Percentiles rank a stretch among this genome's conserved stretches.
Conservation (phyloP, 495 filamentous ascomycete species). For the Aspergillus sclerotiicarbonarius region DNA sequence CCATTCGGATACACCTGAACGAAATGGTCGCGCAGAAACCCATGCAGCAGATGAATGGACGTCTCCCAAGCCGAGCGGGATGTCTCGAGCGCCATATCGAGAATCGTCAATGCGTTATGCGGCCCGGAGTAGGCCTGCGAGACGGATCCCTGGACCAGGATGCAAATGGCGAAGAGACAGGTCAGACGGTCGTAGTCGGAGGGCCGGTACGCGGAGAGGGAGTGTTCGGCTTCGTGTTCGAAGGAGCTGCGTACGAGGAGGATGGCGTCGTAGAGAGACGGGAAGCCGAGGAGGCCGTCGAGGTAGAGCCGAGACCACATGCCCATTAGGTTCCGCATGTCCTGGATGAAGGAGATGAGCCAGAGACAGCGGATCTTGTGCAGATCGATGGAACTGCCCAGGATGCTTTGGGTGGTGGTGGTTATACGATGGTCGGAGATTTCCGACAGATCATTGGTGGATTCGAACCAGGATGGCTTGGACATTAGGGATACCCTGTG, state of each 20-base stretch:
- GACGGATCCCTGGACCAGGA: constrained; percentile 29
- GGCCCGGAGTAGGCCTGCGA: constrained; percentile 1
- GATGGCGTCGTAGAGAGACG: constrained; percentile 21
- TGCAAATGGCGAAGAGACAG: constrained; percentile 25
- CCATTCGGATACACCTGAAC: constrained; percentile 8
- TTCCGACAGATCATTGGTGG: constrained; percentile 22
- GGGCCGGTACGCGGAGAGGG: background rate
- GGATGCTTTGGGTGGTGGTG: background rate
- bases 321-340: constrained; percentile 30
- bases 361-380: constrained; percentile 29
- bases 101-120: constrained; percentile 7
- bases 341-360: constrained; percentile 34
- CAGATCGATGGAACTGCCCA: constrained; percentile 15
- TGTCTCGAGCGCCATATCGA: constrained; percentile 16
- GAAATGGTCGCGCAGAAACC: constrained; percentile 19
- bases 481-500: constrained; percentile 31
- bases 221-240: constrained; percentile 1
- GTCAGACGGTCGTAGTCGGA: constrained; percentile 20
- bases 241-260: constrained; percentile 20
- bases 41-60: constrained; percentile 20
- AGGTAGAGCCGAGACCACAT: constrained; percentile 16
- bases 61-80: constrained; percentile 13
- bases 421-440: constrained; percentile 1
- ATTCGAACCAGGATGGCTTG: constrained; percentile 28
- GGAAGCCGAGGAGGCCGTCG: constrained; percentile 15